Conservation (phyloP, 306 rosid genomes). For the Vigna trinervia region DNA sequence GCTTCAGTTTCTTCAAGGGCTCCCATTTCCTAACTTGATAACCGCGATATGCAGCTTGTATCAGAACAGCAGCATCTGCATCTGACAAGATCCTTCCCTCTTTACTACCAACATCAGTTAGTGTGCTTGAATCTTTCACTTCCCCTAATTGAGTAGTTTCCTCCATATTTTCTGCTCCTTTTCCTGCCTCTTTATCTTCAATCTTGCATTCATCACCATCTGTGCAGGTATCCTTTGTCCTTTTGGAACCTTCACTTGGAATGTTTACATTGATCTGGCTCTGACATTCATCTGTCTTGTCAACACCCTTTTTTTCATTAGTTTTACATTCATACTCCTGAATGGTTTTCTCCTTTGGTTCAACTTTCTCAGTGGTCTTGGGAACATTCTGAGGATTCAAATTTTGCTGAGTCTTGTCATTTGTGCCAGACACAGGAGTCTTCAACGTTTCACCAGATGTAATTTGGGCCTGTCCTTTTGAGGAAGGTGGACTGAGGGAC, state of each 20-base stretch:
- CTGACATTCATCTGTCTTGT: not conserved
- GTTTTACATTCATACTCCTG: slow-evolving; percentile 33
- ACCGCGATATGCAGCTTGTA: slow-evolving; percentile 80
- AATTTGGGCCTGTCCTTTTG: slow-evolving; percentile 36
- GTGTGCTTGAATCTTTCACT: slow-evolving; percentile 3
- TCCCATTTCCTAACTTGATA: slow-evolving; percentile 72
- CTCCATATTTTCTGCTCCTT: not conserved
- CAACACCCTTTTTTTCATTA: slow-evolving; percentile 35
- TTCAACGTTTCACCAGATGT: slow-evolving; percentile 20
- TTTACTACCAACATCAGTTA: not conserved
- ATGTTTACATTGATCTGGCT: not conserved
- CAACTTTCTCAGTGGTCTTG: slow-evolving; percentile 21
- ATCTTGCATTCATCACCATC: not conserved
- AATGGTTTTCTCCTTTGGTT: slow-evolving; percentile 42
- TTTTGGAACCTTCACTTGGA: not conserved
- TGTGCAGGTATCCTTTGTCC: slow-evolving; percentile 11
- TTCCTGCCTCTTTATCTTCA: slow-evolving; percentile 35
- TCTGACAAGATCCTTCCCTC: slow-evolving; percentile 48
- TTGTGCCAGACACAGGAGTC: not conserved
- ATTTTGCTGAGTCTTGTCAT: slow-evolving; percentile 29
- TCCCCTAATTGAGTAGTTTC: slow-evolving; percentile 18
- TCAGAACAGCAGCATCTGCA: slow-evolving; percentile 65
- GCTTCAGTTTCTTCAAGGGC: slow-evolving; percentile 72
- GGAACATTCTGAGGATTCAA: not conserved
- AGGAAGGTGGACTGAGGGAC: slow-evolving; percentile 63